Conservation (phyloP, 257 asterid genomes). For the Petunia axillaris region DNA sequence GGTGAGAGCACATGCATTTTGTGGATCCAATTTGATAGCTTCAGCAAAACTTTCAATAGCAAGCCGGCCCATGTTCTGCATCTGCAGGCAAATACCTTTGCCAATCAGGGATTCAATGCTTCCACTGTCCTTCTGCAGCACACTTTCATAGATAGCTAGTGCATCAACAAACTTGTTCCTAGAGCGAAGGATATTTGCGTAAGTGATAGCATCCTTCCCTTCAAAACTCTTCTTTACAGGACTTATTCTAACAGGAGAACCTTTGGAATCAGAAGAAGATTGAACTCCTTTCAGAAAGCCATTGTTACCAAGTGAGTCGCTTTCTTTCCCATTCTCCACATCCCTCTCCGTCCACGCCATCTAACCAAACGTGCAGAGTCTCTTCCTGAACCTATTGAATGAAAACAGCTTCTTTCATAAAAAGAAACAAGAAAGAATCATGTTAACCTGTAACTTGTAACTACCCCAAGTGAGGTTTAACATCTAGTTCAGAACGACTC, state of each 20-base stretch:
- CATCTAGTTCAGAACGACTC: constrained; percentile 13
- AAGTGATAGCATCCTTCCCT: constrained; percentile 75
- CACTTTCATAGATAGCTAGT: constrained; percentile 70
- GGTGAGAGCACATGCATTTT: constrained; percentile 89
- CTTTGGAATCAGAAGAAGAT: constrained; percentile 49
- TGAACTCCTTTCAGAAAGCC: constrained; percentile 48
- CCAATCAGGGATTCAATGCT: constrained; percentile 90
- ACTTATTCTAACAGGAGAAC: constrained; percentile 43
- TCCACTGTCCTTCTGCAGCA: constrained; percentile 69
- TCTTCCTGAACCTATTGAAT: constrained; percentile 36
- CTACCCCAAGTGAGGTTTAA: neutral
- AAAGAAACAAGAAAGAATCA: neutral
- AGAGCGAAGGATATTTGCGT: constrained; percentile 89
- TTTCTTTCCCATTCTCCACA: constrained; percentile 50
- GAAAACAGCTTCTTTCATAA: neutral
- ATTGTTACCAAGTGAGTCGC: constrained; percentile 43
- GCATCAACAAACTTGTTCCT: constrained; percentile 91
- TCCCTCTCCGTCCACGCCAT: constrained; percentile 68
- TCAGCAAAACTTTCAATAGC: constrained; percentile 89
- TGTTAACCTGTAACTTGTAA: neutral
- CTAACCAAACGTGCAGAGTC: constrained; percentile 32
- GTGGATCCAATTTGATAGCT: constrained; percentile 83
- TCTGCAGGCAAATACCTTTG: constrained; percentile 94
- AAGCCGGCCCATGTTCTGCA: constrained; percentile 80
- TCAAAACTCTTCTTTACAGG: constrained; percentile 55